These are phyloP conservation scores for Cinchona pubescens DNA, from an alignment of 257 asterid species.

Conservation along the genomic window DNA sequence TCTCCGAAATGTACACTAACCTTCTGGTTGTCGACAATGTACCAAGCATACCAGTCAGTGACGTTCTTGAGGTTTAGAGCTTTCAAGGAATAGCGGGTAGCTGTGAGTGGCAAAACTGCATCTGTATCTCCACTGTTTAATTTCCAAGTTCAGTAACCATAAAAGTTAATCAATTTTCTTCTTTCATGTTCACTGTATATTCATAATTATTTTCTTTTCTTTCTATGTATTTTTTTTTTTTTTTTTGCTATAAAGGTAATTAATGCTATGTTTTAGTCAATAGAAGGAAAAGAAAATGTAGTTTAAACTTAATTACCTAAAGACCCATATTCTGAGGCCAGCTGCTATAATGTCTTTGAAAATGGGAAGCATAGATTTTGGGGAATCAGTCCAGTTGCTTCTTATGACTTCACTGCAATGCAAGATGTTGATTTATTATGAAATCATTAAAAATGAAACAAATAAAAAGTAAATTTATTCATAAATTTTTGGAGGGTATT, in stretches of 20 bases:
- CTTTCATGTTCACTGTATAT: too few species aligned
- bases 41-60: slow-evolving; percentile 59
- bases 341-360: slow-evolving; percentile 45
- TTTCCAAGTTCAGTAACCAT: background rate
- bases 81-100: slow-evolving; percentile 52
- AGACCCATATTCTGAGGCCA: slow-evolving; percentile 63
- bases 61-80: slow-evolving; percentile 38
- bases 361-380: slow-evolving; percentile 60
- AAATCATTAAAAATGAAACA: too few species aligned
- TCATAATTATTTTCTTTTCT: too few species aligned
- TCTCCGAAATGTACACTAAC: slow-evolving; percentile 10
- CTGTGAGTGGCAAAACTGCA: slow-evolving; percentile 57
- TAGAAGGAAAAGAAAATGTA: background rate
- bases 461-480: too few species aligned
- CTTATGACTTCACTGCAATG: slow-evolving; percentile 44
- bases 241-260: too few species aligned
- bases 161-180: background rate
- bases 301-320: slow-evolving; percentile 37
- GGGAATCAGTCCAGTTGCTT: slow-evolving; percentile 61
- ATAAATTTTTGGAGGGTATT: too few species aligned
- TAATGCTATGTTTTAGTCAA: too few species aligned
- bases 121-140: slow-evolving; percentile 54
- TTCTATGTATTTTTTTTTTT: too few species aligned
- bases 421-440: background rate
- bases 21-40: slow-evolving; percentile 40